Evolutionary conservation across 306 rosid genomes (phyloP).

Genomic region (Potentilla sterilis): DNA sequence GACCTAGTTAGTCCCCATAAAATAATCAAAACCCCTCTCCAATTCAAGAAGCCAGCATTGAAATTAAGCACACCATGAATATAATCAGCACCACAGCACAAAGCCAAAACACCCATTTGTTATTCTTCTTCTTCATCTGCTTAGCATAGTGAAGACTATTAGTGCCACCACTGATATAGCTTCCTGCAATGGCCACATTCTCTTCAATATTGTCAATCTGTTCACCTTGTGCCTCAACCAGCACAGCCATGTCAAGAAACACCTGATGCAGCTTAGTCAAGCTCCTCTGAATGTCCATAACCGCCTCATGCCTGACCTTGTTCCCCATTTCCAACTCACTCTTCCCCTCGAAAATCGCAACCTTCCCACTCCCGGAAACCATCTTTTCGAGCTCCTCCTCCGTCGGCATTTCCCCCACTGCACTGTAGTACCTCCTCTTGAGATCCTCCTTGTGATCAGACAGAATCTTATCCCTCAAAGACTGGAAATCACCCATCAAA

Average conservation of each 20-base stretch:
- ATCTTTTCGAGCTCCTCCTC: conserved; percentile 71
- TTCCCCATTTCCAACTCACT: conserved; percentile 55
- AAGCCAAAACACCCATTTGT: conserved; percentile 62
- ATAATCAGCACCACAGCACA: conserved; percentile 60
- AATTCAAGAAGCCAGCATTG: conserved; percentile 51
- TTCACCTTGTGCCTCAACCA: conserved; percentile 83
- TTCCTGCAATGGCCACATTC: conserved; percentile 64
- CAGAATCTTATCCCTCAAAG: conserved; percentile 58
- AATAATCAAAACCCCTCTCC: background rate
- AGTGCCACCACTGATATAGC: conserved; percentile 71
- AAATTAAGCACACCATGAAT: conserved; percentile 63
- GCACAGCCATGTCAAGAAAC: conserved; percentile 91
- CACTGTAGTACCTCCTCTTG: conserved; percentile 61
- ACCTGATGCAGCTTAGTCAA: conserved; percentile 91
- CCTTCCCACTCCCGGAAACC: conserved; percentile 53
- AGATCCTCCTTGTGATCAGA: conserved; percentile 80
- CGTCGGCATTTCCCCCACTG: conserved; percentile 61
- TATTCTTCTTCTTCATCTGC: conserved; percentile 64
- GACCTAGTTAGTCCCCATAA: background rate
- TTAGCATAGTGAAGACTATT: conserved; percentile 66
- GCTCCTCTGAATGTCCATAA: conserved; percentile 77
- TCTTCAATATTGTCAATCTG: conserved; percentile 78
- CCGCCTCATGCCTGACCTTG: conserved; percentile 69
- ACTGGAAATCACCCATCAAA: conserved; percentile 70
- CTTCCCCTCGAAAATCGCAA: conserved; percentile 63